These are phyloP conservation scores for Beta lomatogona DNA, from an alignment of 179 eudicot genomes.

Conservation along the genomic window DNA sequence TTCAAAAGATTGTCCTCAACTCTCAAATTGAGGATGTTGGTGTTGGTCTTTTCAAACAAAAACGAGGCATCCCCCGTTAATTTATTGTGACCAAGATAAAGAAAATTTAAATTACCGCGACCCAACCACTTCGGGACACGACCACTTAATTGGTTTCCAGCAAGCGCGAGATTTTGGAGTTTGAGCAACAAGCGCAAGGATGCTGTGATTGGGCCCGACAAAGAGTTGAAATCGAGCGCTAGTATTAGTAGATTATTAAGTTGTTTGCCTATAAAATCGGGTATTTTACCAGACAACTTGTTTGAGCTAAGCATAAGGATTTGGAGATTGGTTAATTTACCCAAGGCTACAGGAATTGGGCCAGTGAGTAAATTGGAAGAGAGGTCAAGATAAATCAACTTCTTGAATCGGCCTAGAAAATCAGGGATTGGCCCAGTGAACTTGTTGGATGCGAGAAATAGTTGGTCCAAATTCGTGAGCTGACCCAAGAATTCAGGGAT, in stretches of 20 bases:
- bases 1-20: no score
- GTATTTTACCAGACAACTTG: no score
- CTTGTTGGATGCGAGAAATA: neutral
- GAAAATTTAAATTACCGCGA: no score
- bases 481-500: conserved; percentile 22
- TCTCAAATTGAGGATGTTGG: no score
- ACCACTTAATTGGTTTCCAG: conserved; percentile 30
- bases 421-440: conserved; percentile 16
- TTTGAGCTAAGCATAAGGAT: neutral
- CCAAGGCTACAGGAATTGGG: neutral
- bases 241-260: no score
- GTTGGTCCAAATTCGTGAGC: neutral
- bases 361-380: neutral
- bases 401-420: neutral
- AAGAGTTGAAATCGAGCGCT: neutral
- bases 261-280: no score
- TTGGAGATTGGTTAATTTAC: no score
- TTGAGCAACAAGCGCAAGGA: neutral
- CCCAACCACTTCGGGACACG: no score
- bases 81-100: no score
- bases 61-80: no score
- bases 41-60: no score
- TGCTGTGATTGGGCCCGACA: neutral
- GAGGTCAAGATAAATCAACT: neutral
- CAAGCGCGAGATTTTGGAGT: neutral